phyloP scores from a whole-genome alignment of 2,329 filamentous ascomycete genomes.

The Lasiodiplodia sp. region DNA sequence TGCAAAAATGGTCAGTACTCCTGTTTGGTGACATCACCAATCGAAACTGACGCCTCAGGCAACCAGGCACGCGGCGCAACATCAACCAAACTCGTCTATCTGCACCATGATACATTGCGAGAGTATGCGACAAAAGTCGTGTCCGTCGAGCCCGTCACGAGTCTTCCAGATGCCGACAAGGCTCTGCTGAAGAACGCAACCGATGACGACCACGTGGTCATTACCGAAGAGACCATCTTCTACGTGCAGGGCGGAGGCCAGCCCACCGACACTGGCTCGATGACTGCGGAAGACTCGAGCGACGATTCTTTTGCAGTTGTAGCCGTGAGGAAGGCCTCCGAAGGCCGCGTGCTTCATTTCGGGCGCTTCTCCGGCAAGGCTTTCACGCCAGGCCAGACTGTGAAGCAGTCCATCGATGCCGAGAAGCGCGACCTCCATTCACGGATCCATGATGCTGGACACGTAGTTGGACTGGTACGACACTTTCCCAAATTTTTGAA shows the following conservation, averaged over 20 bases:
- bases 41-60: not conserved
- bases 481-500: slow-evolving; percentile 46
- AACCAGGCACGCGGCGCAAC: slow-evolving; percentile 9
- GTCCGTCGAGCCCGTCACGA: slow-evolving; percentile 58
- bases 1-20: slow-evolving; percentile 6
- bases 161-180: slow-evolving; percentile 60
- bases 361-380: slow-evolving; percentile 58
- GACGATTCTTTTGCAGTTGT: slow-evolving; percentile 60
- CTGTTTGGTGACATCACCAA: not conserved
- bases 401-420: slow-evolving; percentile 66
- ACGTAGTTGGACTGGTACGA: slow-evolving; percentile 75
- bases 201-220: slow-evolving; percentile 63
- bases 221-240: slow-evolving; percentile 73
- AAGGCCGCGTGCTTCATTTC: slow-evolving; percentile 70
- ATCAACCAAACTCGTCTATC: slow-evolving; percentile 40
- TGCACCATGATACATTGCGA: slow-evolving; percentile 51
- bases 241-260: slow-evolving; percentile 79
- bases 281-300: slow-evolving; percentile 45
- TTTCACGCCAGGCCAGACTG: slow-evolving; percentile 54
- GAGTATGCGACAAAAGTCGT: slow-evolving; percentile 55
- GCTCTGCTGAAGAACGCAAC: slow-evolving; percentile 65
- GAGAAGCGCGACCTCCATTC: slow-evolving; percentile 70
- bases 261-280: slow-evolving; percentile 70
- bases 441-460: slow-evolving; percentile 75
- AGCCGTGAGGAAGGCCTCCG: slow-evolving; percentile 62